Percentiles rank a stretch among this genome's conserved stretches.
phyloP scores from a whole-genome alignment of 176 grass and related monocot species.

The Eleusine indica region DNA sequence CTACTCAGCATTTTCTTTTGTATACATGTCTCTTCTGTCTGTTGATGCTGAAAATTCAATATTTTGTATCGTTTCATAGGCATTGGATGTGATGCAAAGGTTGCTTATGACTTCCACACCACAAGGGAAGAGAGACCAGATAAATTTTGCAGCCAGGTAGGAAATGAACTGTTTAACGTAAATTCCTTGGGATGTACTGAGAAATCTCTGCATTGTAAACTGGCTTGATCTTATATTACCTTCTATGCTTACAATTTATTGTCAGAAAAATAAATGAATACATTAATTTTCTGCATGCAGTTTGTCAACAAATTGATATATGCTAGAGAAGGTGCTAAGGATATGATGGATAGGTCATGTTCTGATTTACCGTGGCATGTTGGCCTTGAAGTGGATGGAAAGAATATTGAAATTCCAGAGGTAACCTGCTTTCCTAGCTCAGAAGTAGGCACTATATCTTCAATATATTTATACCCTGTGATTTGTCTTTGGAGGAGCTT shows the following conservation, averaged over 20 bases:
- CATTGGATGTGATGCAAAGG: constrained; percentile 97
- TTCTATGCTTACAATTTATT: constrained; percentile 1
- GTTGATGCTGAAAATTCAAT: constrained; percentile 16
- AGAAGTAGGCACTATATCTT: constrained; percentile 1
- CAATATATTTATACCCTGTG: not conserved
- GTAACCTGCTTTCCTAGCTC: constrained; percentile 43
- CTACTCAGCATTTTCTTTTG: not conserved
- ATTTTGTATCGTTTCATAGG: constrained; percentile 51
- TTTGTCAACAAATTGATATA: constrained; percentile 97
- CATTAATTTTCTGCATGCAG: constrained; percentile 44
- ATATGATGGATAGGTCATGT: constrained; percentile 93
- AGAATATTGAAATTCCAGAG: constrained; percentile 83
- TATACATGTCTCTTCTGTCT: constrained; percentile 14
- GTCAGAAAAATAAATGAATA: not conserved
- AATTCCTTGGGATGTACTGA: not conserved
- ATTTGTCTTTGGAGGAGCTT: constrained; percentile 11
- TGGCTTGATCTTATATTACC: constrained; percentile 6
- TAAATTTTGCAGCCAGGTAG: constrained; percentile 89
- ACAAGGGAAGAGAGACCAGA: constrained; percentile 82
- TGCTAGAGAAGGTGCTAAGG: constrained; percentile 97
- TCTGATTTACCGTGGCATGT: constrained; percentile 89
- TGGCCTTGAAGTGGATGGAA: constrained; percentile 90
- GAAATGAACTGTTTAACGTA: constrained; percentile 3
- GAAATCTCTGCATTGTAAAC: constrained; percentile 1
- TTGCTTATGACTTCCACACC: constrained; percentile 91